Evolutionary conservation across 805 yeast species (phyloP), one percentile per base, ranked within the genome.

Genomic region (Candida multigemmis): DNA sequence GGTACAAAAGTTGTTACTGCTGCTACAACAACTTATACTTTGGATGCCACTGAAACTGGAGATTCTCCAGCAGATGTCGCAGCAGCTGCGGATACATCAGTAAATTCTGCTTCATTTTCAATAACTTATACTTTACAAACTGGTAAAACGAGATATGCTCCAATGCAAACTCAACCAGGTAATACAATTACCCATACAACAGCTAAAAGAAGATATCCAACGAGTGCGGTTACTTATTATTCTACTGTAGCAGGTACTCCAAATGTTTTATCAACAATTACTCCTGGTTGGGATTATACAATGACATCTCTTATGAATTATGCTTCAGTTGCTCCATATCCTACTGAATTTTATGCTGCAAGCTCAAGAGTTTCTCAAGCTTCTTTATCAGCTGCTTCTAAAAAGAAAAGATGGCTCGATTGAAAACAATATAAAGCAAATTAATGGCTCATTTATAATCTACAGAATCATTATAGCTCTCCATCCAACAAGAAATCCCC

Each of bases 121-220:
- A 57, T 86, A 5, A 68, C 93, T 2, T 89, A 87, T 56, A 69
- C 83, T 3, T 36, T 41, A 41, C 97, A 89, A 57, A 78, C 91
- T 0, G 95, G 95, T 16, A 52, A 40, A 12, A 72, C 82, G 7
- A 70, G 87, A 41, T 83, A 56, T 51, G 96, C 97, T 1, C 96
- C 96, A 28, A 84, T 86, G 95, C 96, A 87, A 56, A 49, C 64
- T 33, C 95, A 85, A 54, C 96, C 98, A 5, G 82, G 78, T 3
- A 44, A 80, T 1, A 57, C 56, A 7, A 71, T 85, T 14, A 35
- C 34, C 6, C 81, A 94, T 1, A 71, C 62, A 20, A 65, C 78
- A 7, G 53, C 77, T 3, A 79, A 87, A 77, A 67, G 76, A 39
- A 62, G 73, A 37, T 77, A 54, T 48, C 74, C 89, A 11, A 71